Evolutionary conservation across 2,329 filamentous ascomycete genomes (phyloP), one percentile per base, ranked within the genome.

Genomic region (Penicillium corylophilum): DNA sequence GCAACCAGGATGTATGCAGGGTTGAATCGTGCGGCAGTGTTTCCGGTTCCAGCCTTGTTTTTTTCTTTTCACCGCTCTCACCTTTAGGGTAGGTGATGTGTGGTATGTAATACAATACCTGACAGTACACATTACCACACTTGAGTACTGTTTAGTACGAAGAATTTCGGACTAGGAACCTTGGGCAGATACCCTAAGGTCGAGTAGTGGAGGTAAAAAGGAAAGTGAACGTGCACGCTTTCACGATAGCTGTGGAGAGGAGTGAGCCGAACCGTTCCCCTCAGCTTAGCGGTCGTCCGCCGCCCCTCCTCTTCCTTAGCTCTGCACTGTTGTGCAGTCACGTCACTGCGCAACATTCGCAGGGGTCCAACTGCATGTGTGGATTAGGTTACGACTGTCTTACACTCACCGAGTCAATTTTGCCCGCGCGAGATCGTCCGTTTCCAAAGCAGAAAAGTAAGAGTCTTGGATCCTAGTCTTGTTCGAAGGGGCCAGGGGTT

Each of bases 1-100:
- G 35, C 28, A 22, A 23, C 44, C 18, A 20, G 44, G 38, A 49
- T 46, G 63, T 63, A 24, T 65, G 62, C 50, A 64, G 63, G 51
- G 35, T 56, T 28, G 56, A 58, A 39, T 61, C 50, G 16, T 54
- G 35, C 24, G 35, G 20, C 29, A 22, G 43, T 10, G 18, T 13
- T 18, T 38, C 22, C 33, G 4, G 15, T 16, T 22, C 33, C 10
- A 36, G 33, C 31, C 44, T 42, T 35, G 18, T 24, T 36, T 40
- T 36, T 43, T 24, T 40, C 24, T 28, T 40, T 22, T 29, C 44
- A 29, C 33, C 20, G 28, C 28, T 31, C 5, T 42, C 38, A 12
- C 5, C 2, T 28, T 28, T 28, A 9, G 24, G 5, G 24, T 28
- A 24, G 23, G 23, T 24, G 23, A 28, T 28, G 28, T 20, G 22